Conservation (phyloP, 1,284 basidiomycete genomes). For the Leccinum subspadiceum region DNA sequence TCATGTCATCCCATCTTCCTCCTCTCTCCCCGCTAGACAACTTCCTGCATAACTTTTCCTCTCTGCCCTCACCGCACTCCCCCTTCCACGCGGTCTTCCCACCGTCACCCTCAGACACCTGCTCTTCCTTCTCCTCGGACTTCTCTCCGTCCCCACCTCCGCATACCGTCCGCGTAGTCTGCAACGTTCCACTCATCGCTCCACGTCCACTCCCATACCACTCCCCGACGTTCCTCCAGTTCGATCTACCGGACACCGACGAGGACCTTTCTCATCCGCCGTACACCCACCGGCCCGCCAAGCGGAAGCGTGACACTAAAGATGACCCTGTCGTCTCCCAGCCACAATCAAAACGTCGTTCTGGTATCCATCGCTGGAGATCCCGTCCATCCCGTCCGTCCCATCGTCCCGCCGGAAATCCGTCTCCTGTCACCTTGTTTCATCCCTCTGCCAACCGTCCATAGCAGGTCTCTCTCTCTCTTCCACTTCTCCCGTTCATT, state of each 20-base stretch:
- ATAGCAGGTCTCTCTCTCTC: constrained; percentile 3
- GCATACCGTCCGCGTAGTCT: constrained; percentile 46
- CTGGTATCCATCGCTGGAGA: constrained; percentile 17
- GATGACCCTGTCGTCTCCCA: constrained; percentile 20
- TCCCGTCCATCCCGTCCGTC: constrained; percentile 13
- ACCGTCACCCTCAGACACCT: constrained; percentile 44
- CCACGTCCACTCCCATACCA: constrained; percentile 67
- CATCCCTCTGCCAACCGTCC: constrained; percentile 20
- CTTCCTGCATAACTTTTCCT: constrained; percentile 3
- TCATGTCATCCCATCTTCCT: not conserved
- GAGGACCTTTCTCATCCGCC: constrained; percentile 69
- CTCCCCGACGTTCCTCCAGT: constrained; percentile 65
- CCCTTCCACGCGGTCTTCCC: constrained; percentile 13
- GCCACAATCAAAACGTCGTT: constrained; percentile 27
- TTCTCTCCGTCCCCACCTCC: constrained; percentile 24
- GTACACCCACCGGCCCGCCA: constrained; percentile 50
- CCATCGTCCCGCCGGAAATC: constrained; percentile 11
- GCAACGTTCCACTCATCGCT: constrained; percentile 62
- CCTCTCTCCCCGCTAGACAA: constrained; percentile 30
- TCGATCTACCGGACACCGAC: constrained; percentile 64
- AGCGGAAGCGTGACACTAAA: constrained; percentile 50
- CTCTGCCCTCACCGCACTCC: not conserved
- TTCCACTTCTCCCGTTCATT: not conserved
- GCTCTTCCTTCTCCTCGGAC: constrained; percentile 23
- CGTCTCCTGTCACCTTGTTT: not conserved